Percentiles rank a stretch among this genome's conserved stretches.
Conservation (phyloP, 768 basidiomycete genomes). For the Hebeloma cylindrosporum region DNA sequence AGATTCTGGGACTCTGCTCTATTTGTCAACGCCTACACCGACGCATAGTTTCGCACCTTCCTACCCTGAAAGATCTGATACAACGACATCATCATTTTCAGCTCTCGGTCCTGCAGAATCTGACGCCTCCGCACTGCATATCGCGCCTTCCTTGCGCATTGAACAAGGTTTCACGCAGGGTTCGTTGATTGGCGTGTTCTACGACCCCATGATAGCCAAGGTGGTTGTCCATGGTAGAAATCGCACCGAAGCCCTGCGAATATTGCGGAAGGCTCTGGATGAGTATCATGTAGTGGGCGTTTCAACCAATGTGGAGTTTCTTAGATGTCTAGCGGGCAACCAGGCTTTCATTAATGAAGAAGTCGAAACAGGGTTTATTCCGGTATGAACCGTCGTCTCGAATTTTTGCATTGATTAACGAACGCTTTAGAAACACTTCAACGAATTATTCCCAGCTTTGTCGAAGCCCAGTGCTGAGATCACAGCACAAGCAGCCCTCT, state of each 20-base stretch:
- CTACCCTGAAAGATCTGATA: constrained; percentile 25
- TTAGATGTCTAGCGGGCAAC: constrained; percentile 76
- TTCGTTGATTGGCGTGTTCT: constrained; percentile 81
- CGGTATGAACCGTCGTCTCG: constrained; percentile 58
- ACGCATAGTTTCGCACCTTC: constrained; percentile 67
- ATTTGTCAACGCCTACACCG: constrained; percentile 77
- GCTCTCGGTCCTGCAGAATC: constrained; percentile 33
- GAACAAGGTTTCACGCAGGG: constrained; percentile 88
- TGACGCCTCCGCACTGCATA: constrained; percentile 27
- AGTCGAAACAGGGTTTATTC: constrained; percentile 92
- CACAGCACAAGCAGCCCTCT: constrained; percentile 80
- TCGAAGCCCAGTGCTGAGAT: constrained; percentile 58
- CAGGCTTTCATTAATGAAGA: constrained; percentile 73
- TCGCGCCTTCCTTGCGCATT: constrained; percentile 72
- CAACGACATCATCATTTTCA: constrained; percentile 21
- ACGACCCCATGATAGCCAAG: constrained; percentile 92
- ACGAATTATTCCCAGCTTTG: constrained; percentile 75
- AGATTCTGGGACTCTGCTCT: constrained; percentile 80
- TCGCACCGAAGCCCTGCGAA: constrained; percentile 78
- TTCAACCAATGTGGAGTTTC: constrained; percentile 88
- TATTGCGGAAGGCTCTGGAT: constrained; percentile 77
- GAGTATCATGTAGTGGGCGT: constrained; percentile 92
- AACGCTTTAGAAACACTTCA: constrained; percentile 70
- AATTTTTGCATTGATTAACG: background rate
- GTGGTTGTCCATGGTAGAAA: constrained; percentile 87